phyloP scores from a whole-genome alignment of 2,329 filamentous ascomycete species.

The Pseudogymnoascus pannorum region DNA sequence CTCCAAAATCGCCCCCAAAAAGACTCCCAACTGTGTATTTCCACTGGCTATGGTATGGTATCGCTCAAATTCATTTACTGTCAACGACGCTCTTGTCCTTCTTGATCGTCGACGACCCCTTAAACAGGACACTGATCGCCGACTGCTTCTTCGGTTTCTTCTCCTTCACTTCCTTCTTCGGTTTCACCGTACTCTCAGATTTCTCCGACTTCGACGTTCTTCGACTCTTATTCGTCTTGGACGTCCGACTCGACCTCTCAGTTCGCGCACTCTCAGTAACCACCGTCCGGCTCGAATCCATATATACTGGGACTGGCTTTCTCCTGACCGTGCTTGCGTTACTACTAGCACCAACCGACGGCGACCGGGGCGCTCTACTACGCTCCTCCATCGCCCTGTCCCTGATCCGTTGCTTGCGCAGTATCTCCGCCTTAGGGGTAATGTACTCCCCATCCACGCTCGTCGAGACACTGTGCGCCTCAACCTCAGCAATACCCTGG shows the following conservation, averaged over 20 bases:
- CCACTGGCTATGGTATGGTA: neutral
- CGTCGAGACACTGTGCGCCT: slow-evolving; percentile 23
- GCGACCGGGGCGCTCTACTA: slow-evolving; percentile 6
- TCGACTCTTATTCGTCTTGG: slow-evolving; percentile 16
- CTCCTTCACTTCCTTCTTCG: neutral
- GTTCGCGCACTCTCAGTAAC: slow-evolving; percentile 15
- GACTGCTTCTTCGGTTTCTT: slow-evolving; percentile 1
- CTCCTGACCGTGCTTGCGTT: slow-evolving; percentile 1
- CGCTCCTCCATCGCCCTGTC: slow-evolving; percentile 22
- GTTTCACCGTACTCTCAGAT: slow-evolving; percentile 9
- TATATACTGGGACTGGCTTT: slow-evolving; percentile 1
- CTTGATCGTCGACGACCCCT: neutral
- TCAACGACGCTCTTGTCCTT: slow-evolving; percentile 3
- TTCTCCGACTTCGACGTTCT: slow-evolving; percentile 17
- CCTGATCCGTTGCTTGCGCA: slow-evolving; percentile 21
- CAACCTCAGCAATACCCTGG: slow-evolving; percentile 27
- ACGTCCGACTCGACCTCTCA: slow-evolving; percentile 26
- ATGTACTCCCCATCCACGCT: slow-evolving; percentile 30
- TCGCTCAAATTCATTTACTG: neutral
- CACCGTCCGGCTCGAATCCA: slow-evolving; percentile 11
- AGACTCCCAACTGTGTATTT: neutral
- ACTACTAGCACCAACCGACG: neutral
- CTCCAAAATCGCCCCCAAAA: neutral
- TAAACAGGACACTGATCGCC: slow-evolving; percentile 2
- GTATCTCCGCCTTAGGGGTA: slow-evolving; percentile 25